phyloP scores from a whole-genome alignment of 805 yeast species.

The Metschnikowia continentalis region DNA sequence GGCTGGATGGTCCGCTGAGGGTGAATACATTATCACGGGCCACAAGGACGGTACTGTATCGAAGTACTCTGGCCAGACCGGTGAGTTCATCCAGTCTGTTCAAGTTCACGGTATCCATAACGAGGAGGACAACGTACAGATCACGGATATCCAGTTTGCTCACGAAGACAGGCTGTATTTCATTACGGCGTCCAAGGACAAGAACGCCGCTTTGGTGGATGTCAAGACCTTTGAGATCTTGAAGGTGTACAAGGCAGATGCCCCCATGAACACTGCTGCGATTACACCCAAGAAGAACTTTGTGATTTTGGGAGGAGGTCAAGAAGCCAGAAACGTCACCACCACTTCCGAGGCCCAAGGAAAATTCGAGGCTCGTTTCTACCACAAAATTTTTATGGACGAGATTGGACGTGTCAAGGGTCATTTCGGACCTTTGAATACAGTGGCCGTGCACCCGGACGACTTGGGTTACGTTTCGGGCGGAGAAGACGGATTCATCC shows the following conservation, averaged over 20 bases:
- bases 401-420: conserved; percentile 97
- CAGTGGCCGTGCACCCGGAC: conserved; percentile 89
- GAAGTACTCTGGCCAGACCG: conserved; percentile 73
- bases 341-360: conserved; percentile 94
- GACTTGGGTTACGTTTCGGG: conserved; percentile 95
- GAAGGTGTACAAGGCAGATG: conserved; percentile 79
- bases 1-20: conserved; percentile 84
- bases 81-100: conserved; percentile 56
- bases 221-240: conserved; percentile 68
- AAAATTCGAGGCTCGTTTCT: conserved; percentile 93
- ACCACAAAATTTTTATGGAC: conserved; percentile 91
- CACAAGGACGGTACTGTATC: conserved; percentile 84
- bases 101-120: conserved; percentile 68
- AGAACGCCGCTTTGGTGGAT: conserved; percentile 72
- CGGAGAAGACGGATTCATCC: conserved; percentile 96
- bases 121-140: conserved; percentile 38
- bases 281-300: conserved; percentile 91
- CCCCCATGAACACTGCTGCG: conserved; percentile 93
- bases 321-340: conserved; percentile 96
- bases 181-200: conserved; percentile 90
- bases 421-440: conserved; percentile 97
- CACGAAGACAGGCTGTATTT: conserved; percentile 79
- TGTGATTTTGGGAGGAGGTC: conserved; percentile 97
- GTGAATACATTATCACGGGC: conserved; percentile 73
- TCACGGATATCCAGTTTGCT: conserved; percentile 89